Evolutionary conservation across 176 grass and related monocot genomes (phyloP).

Genomic region (Canna indica): DNA sequence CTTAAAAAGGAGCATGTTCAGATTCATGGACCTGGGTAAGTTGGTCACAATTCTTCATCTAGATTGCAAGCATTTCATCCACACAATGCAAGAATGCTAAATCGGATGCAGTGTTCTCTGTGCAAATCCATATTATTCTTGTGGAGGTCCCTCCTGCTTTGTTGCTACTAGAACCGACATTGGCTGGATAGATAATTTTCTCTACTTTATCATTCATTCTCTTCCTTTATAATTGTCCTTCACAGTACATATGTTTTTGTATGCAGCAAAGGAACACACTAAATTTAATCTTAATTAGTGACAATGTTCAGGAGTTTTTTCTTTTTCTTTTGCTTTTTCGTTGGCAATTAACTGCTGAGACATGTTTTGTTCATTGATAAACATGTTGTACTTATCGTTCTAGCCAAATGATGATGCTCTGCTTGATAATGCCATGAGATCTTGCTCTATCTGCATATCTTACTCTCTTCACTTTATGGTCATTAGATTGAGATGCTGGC

Average conservation of each 20-base stretch:
- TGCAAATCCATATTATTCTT: neutral
- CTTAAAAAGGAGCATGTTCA: neutral
- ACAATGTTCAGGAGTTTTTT: neutral
- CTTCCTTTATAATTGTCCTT: neutral
- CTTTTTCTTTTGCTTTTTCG: neutral
- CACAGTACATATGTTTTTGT: neutral
- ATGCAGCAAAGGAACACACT: neutral
- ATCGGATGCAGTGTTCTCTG: neutral
- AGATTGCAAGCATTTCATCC: neutral
- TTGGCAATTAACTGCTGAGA: neutral
- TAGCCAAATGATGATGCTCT: neutral
- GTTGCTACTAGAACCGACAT: conserved; percentile 1
- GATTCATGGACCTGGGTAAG: neutral
- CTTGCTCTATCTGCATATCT: neutral
- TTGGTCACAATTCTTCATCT: neutral
- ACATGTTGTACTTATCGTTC: neutral
- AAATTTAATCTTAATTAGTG: neutral
- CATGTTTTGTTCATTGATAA: neutral
- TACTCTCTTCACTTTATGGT: neutral
- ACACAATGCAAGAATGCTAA: neutral
- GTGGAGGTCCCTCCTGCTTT: neutral
- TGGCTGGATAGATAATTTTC: neutral
- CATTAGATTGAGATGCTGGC: neutral
- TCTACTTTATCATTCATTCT: neutral
- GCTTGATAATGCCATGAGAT: conserved; percentile 2